Percentiles rank a stretch among this genome's conserved stretches.
These are phyloP conservation scores for Clonostachys rhizophaga DNA, from an alignment of 2,329 filamentous ascomycete species.

Conservation along the genomic window DNA sequence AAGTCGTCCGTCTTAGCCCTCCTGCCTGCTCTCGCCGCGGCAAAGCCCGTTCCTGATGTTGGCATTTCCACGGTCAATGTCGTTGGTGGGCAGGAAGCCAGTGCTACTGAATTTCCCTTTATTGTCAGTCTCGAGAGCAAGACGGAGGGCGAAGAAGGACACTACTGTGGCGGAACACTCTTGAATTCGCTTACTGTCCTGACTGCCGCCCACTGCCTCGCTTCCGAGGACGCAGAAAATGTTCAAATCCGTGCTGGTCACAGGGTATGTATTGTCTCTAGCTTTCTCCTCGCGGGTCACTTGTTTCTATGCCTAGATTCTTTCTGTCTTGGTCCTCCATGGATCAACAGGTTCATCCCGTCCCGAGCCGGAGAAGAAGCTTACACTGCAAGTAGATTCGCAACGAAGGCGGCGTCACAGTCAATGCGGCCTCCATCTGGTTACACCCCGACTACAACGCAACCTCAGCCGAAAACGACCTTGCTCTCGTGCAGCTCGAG, in stretches of 20 bases:
- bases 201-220: conserved; percentile 21
- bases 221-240: conserved; percentile 4
- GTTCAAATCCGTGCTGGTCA: conserved; percentile 18
- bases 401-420: conserved; percentile 14
- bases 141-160: conserved; percentile 1
- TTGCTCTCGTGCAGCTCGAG: conserved; percentile 19
- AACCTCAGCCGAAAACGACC: conserved; percentile 12
- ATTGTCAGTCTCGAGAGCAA: conserved; percentile 15
- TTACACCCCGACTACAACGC: conserved; percentile 14
- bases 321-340: background rate
- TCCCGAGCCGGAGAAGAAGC: no score
- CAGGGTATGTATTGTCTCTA: conserved; percentile 4
- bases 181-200: conserved; percentile 21
- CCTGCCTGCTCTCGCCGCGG: no score
- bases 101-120: conserved; percentile 19
- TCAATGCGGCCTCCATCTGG: conserved; percentile 12
- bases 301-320: background rate
- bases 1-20: no score
- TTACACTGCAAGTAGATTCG: conserved; percentile 1
- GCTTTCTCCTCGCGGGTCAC: no score
- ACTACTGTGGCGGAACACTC: conserved; percentile 20
- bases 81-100: conserved; percentile 15
- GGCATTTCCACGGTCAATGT: conserved; percentile 1
- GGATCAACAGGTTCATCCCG: background rate
- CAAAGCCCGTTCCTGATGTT: no score